phyloP scores from a whole-genome alignment of 2,329 filamentous ascomycete genomes.

The Paracamarosporium sp. region DNA sequence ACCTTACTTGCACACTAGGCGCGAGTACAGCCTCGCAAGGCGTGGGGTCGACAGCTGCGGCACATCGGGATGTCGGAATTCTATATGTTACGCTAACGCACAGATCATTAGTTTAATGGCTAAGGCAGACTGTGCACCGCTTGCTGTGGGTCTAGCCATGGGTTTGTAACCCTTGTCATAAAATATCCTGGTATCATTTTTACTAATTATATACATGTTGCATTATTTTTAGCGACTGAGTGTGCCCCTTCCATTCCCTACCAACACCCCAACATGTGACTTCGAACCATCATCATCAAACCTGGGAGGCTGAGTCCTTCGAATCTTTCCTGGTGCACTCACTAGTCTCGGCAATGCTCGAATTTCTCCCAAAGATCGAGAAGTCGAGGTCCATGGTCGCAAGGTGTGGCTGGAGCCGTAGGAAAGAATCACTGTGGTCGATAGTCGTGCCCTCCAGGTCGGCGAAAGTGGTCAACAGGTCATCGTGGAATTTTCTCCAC shows the following conservation, averaged over 20 bases:
- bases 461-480: background rate
- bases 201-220: background rate
- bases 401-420: conserved; percentile 1
- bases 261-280: too few species aligned
- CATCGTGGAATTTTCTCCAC: conserved; percentile 2
- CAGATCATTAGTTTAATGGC: background rate
- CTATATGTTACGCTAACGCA: background rate
- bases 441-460: conserved; percentile 5
- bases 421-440: background rate
- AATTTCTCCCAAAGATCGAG: background rate
- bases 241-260: too few species aligned
- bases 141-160: background rate
- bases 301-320: too few species aligned
- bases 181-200: background rate
- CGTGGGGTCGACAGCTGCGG: too few species aligned
- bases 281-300: too few species aligned
- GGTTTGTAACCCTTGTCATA: background rate
- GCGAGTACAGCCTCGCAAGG: background rate
- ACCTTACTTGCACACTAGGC: background rate
- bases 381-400: conserved; percentile 6
- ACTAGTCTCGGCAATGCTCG: background rate
- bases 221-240: background rate
- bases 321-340: conserved; percentile 3
- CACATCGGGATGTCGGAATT: background rate
- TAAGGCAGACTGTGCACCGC: background rate